A percentile compares a stretch with the other conserved stretches of the same genome.
phyloP scores from a whole-genome alignment of 2,329 filamentous ascomycete genomes.

The Claviceps fusiformis region DNA sequence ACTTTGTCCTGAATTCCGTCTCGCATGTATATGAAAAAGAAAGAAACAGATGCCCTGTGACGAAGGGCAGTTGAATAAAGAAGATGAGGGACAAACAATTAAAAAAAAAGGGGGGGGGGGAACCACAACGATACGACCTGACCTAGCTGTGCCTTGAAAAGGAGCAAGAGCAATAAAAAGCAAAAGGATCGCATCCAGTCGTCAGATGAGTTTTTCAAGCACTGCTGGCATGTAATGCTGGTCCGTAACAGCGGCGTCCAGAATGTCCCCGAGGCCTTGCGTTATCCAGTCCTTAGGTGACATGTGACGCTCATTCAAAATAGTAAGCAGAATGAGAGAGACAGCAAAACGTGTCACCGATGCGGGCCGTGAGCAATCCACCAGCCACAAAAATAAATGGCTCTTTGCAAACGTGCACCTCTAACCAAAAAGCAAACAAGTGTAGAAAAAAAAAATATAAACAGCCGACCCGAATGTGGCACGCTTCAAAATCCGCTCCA shows the following conservation, averaged over 20 bases:
- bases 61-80: neutral
- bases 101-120: neutral
- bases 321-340: neutral
- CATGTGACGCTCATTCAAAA: neutral
- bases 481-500: neutral
- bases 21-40: conserved; percentile 1
- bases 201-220: neutral
- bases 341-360: neutral
- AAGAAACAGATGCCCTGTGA: neutral
- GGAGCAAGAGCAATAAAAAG: neutral
- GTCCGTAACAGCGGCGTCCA: neutral
- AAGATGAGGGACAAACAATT: neutral
- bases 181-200: conserved; percentile 1
- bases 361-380: neutral
- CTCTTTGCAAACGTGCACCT: conserved; percentile 1
- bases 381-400: neutral
- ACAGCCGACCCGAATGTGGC: neutral
- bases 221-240: neutral
- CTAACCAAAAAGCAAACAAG: conserved; percentile 4
- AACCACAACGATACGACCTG: neutral
- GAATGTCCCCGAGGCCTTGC: neutral
- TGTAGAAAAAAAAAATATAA: neutral
- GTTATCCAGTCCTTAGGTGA: conserved; percentile 1
- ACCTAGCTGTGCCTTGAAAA: neutral
- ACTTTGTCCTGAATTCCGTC: conserved; percentile 27